Evolutionary conservation across 2,329 filamentous ascomycete genomes (phyloP).

Genomic region (Penicillium capsulatum): DNA sequence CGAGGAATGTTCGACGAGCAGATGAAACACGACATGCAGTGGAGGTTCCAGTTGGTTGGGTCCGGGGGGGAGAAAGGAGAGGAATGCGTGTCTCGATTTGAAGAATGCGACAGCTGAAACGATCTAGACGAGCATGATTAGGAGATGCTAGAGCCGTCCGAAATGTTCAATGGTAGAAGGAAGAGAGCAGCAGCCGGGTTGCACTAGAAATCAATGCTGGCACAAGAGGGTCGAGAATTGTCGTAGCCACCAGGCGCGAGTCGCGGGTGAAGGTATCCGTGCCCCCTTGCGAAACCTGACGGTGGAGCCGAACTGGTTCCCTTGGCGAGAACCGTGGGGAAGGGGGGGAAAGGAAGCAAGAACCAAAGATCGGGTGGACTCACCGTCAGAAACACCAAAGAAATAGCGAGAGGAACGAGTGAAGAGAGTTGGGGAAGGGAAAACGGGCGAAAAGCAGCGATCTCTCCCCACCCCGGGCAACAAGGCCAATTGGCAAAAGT

Average conservation of each 20-base stretch:
- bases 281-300: conserved; percentile 26
- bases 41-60: conserved; percentile 8
- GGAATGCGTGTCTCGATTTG: conserved; percentile 22
- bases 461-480: not conserved
- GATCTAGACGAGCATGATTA: conserved; percentile 18
- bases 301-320: conserved; percentile 28
- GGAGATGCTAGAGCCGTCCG: conserved; percentile 1
- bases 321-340: conserved; percentile 32
- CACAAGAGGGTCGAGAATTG: no score
- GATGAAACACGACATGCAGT: conserved; percentile 29
- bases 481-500: not conserved
- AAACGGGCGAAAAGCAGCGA: not conserved
- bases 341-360: conserved; percentile 11
- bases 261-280: conserved; percentile 11
- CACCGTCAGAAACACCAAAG: conserved; percentile 8
- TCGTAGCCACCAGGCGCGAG: no score
- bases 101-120: conserved; percentile 19
- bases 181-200: not conserved
- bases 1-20: conserved; percentile 25
- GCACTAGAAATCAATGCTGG: no score
- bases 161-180: conserved; percentile 1
- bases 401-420: not conserved
- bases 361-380: no score
- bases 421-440: not conserved
- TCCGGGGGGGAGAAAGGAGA: conserved; percentile 13